These are phyloP conservation scores for Suillus brevipes DNA, from an alignment of 768 basidiomycete genomes.

Conservation along the genomic window DNA sequence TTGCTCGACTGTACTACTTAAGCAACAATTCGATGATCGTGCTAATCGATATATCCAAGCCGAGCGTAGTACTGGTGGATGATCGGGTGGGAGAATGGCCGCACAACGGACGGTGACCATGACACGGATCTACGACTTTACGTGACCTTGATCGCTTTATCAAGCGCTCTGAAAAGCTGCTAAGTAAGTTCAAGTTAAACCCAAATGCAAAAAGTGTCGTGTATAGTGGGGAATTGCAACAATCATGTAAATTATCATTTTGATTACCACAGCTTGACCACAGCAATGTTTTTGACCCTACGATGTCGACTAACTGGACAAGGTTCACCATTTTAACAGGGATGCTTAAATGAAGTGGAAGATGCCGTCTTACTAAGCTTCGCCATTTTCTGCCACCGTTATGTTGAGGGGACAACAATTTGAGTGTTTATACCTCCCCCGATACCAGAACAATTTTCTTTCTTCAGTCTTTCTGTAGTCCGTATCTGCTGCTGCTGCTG, in stretches of 20 bases:
- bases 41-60: neutral
- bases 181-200: neutral
- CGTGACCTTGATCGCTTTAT: neutral
- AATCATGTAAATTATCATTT: neutral
- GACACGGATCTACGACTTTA: constrained; percentile 1
- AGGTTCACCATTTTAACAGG: neutral
- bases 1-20: neutral
- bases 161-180: neutral
- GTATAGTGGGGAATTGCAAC: neutral
- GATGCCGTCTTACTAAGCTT: constrained; percentile 34
- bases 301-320: neutral
- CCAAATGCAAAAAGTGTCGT: neutral
- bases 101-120: neutral
- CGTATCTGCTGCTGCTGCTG: neutral
- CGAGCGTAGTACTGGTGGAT: neutral
- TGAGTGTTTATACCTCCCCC: constrained; percentile 1
- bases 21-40: neutral
- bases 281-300: neutral
- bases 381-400: constrained; percentile 13
- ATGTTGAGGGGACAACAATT: constrained; percentile 20
- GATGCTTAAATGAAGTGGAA: constrained; percentile 20
- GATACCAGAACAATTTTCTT: constrained; percentile 12
- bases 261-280: too few relatives aligned
- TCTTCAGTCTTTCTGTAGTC: neutral
- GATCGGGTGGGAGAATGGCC: neutral